These are phyloP conservation scores for Cyclotella choctawhatcheeana DNA, from an alignment of 108 stramenopile species.

Conservation along the genomic window DNA sequence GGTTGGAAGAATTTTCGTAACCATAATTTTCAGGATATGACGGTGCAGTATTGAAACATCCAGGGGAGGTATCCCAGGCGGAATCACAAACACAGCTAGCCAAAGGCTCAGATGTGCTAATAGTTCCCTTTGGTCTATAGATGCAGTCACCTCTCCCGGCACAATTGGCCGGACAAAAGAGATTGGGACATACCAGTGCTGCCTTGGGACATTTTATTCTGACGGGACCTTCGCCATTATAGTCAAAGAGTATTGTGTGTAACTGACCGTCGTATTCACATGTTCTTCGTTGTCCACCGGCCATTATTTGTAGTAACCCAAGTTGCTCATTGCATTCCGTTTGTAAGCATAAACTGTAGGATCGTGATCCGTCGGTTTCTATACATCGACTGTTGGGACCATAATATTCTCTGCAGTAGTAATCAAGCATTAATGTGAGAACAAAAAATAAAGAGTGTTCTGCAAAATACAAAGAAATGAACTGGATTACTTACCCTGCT, in stretches of 20 bases:
- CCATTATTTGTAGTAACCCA: slow-evolving; percentile 32
- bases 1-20: neutral
- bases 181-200: slow-evolving; percentile 43
- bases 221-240: slow-evolving; percentile 21
- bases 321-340: slow-evolving; percentile 37
- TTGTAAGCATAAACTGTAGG: slow-evolving; percentile 45
- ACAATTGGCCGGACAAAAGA: slow-evolving; percentile 52
- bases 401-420: slow-evolving; percentile 31
- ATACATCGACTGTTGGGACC: slow-evolving; percentile 39
- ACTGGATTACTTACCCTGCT: slow-evolving; percentile 11
- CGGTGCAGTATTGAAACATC: slow-evolving; percentile 38
- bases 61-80: slow-evolving; percentile 21
- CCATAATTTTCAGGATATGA: slow-evolving; percentile 33
- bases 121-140: slow-evolving; percentile 14
- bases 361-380: slow-evolving; percentile 48
- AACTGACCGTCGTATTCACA: slow-evolving; percentile 53
- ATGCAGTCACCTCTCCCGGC: slow-evolving; percentile 52
- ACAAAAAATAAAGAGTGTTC: neutral
- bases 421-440: neutral
- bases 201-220: slow-evolving; percentile 55
- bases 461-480: neutral
- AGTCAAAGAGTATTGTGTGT: slow-evolving; percentile 24
- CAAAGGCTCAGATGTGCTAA: slow-evolving; percentile 6
- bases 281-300: slow-evolving; percentile 25
- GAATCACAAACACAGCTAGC: slow-evolving; percentile 47